Percentiles rank a stretch among this genome's conserved stretches.
Evolutionary conservation across 176 grass and related monocot species (phyloP).

Genomic region (Bolboschoenus planiculmis): DNA sequence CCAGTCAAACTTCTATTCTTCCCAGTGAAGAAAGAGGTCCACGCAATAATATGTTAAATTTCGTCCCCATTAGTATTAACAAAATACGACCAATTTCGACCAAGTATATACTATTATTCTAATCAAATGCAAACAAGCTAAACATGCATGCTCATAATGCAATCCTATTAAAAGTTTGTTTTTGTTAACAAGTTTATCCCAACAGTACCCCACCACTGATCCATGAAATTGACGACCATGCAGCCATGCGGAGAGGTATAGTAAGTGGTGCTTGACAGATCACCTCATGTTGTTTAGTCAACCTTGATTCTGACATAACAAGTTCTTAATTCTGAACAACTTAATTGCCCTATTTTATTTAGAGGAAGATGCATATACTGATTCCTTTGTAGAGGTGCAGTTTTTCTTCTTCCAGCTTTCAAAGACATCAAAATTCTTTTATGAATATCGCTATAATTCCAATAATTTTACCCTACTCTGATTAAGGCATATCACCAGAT

Average conservation of each 20-base stretch:
- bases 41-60: background rate
- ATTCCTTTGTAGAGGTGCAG: background rate
- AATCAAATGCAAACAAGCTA: background rate
- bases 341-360: background rate
- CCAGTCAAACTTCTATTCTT: background rate
- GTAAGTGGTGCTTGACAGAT: background rate
- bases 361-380: too few species aligned
- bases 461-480: background rate
- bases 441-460: background rate
- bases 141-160: background rate
- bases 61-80: background rate
- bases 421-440: background rate
- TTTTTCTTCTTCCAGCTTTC: background rate
- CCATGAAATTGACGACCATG: background rate
- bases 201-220: background rate
- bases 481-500: background rate
- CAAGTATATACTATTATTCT: background rate
- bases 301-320: background rate
- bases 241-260: background rate
- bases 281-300: background rate
- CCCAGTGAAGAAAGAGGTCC: background rate
- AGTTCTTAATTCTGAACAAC: background rate
- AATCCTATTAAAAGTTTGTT: background rate
- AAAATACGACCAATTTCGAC: background rate
- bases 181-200: background rate